phyloP scores from a whole-genome alignment of 129 eudicot genomes.

The Pulicaria dysenterica region DNA sequence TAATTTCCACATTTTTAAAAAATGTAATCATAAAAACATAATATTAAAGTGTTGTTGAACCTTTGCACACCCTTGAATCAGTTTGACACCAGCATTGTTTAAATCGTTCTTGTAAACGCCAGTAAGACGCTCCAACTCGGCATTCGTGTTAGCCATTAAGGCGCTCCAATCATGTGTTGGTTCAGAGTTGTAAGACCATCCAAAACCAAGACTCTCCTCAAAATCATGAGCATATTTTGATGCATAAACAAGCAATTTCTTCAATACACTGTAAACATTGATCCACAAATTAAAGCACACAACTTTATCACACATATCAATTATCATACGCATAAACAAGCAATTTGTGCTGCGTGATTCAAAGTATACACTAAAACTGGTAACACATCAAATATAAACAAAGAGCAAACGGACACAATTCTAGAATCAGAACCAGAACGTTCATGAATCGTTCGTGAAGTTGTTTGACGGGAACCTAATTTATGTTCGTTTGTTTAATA shows the following conservation, averaged over 20 bases:
- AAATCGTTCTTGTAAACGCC: slow-evolving; percentile 89
- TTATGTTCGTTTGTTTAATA: no score
- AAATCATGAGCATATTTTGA: slow-evolving; percentile 94
- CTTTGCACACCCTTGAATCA: slow-evolving; percentile 99
- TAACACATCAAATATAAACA: no score
- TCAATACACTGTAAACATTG: slow-evolving; percentile 69
- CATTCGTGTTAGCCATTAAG: slow-evolving; percentile 91
- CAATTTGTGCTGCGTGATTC: not conserved
- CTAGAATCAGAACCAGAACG: no score
- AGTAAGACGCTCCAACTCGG: slow-evolving; percentile 90
- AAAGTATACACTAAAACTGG: no score
- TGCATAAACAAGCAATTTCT: slow-evolving; percentile 90
- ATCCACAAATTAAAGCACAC: slow-evolving; percentile 98
- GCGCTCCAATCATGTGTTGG: slow-evolving; percentile 95
- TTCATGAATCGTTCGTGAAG: no score
- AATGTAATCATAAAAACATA: slow-evolving; percentile 7
- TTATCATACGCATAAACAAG: slow-evolving; percentile 21
- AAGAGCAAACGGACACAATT: no score
- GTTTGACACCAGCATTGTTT: slow-evolving; percentile 76
- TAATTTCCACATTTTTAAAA: not conserved
- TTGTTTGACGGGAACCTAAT: no score
- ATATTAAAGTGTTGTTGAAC: slow-evolving; percentile 34
- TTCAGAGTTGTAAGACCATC: slow-evolving; percentile 84
- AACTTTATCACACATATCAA: slow-evolving; percentile 54
- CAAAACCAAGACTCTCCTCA: slow-evolving; percentile 87